A percentile compares a stretch with the other conserved stretches of the same genome.
Evolutionary conservation across 1,284 basidiomycete species (phyloP).

Genomic region (Pseudozyma flocculosa): DNA sequence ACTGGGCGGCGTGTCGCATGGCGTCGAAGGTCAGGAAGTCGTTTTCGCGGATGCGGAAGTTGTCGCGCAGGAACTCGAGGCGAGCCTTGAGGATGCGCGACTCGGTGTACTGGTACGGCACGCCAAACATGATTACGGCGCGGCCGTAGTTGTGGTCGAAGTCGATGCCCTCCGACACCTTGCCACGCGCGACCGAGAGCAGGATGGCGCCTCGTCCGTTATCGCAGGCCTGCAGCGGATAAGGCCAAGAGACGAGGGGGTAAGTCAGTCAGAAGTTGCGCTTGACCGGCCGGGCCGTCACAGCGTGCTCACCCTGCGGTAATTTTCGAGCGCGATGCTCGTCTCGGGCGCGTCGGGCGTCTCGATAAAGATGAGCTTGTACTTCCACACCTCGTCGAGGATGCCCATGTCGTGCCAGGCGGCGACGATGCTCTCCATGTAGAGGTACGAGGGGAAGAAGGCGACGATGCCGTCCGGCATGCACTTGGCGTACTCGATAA

Average conservation of each 20-base stretch:
- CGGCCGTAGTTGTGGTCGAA: constrained; percentile 96
- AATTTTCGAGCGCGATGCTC: constrained; percentile 95
- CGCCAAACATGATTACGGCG: constrained; percentile 99
- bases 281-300: no score
- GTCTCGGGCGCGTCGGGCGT: constrained; percentile 99
- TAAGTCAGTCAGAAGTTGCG: no score
- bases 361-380: constrained; percentile 99
- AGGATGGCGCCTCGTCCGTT: constrained; percentile 96
- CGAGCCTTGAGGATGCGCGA: constrained; percentile 95
- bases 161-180: constrained; percentile 99
- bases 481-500: constrained; percentile 95
- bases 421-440: constrained; percentile 99
- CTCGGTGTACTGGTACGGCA: constrained; percentile 98
- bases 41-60: constrained; percentile 95
- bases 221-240: constrained; percentile 77
- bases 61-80: constrained; percentile 95
- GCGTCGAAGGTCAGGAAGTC: constrained; percentile 99
- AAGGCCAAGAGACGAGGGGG: no score
- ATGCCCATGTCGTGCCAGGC: constrained; percentile 99
- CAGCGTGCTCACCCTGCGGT: constrained; percentile 72
- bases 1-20: constrained; percentile 98
- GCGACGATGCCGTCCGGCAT: constrained; percentile 99
- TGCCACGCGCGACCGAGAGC: constrained; percentile 94
- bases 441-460: constrained; percentile 98
- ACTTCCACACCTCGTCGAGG: constrained; percentile 98